phyloP scores from a whole-genome alignment of 495 filamentous ascomycete species.

The Cercophora scortea region DNA sequence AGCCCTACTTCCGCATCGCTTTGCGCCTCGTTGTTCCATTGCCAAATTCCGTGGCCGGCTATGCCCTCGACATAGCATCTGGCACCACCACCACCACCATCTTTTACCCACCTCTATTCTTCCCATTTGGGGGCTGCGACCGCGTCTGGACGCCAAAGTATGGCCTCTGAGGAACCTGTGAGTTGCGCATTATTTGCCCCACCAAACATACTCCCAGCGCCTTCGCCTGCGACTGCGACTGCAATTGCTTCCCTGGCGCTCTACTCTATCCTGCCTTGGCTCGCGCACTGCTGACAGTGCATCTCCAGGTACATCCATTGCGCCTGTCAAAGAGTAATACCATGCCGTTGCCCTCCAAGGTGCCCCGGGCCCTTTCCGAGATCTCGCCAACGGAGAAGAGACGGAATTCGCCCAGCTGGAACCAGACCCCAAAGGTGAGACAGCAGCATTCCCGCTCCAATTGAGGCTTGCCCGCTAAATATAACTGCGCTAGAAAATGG shows the following conservation, averaged over 20 bases:
- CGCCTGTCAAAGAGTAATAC: slow-evolving; percentile 50
- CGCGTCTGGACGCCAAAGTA: slow-evolving; percentile 9
- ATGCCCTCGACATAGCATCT: slow-evolving; percentile 5
- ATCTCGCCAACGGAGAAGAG: slow-evolving; percentile 49
- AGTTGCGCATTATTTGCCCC: slow-evolving; percentile 3
- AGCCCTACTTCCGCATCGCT: not conserved
- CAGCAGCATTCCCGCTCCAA: slow-evolving; percentile 1
- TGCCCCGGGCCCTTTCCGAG: slow-evolving; percentile 50
- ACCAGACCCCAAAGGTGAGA: slow-evolving; percentile 58
- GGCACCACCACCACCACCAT: not conserved
- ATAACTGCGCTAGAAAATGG: slow-evolving; percentile 31
- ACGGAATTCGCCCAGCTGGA: slow-evolving; percentile 72
- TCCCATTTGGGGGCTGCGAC: not conserved
- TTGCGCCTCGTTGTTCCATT: not conserved
- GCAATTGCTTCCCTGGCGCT: not conserved
- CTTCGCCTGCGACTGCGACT: not conserved
- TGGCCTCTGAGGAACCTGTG: slow-evolving; percentile 37
- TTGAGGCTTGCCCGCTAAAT: slow-evolving; percentile 6
- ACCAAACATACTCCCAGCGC: no score
- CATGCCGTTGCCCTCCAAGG: slow-evolving; percentile 37
- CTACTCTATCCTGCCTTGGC: no score
- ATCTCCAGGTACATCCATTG: slow-evolving; percentile 45
- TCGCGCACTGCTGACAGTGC: not conserved
- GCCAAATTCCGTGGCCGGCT: not conserved
- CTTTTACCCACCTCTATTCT: not conserved